A percentile compares a stretch with the other conserved stretches of the same genome.
Evolutionary conservation across 345 rosid genomes (phyloP).

Genomic region (Bruguiera sexangula): DNA sequence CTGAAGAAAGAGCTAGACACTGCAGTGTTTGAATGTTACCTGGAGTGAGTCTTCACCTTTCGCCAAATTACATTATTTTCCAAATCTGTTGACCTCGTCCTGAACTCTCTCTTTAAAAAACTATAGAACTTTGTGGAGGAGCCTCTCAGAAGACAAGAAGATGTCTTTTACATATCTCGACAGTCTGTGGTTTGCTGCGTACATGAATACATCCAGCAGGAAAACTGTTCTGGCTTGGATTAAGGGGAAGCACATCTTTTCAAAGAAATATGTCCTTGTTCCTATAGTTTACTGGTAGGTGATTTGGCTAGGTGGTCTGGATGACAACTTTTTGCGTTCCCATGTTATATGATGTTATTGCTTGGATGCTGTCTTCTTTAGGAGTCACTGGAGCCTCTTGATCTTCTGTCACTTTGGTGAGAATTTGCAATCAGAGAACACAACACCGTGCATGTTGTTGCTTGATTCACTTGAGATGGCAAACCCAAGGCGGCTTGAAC

Average conservation of each 20-base stretch:
- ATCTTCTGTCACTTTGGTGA: slow-evolving; percentile 69
- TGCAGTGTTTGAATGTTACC: slow-evolving; percentile 23
- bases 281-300: slow-evolving; percentile 64
- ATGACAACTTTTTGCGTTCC: neutral
- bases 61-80: neutral
- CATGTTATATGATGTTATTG: slow-evolving; percentile 10
- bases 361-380: slow-evolving; percentile 15
- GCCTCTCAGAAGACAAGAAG: slow-evolving; percentile 43
- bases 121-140: slow-evolving; percentile 51
- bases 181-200: slow-evolving; percentile 51
- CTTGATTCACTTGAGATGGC: slow-evolving; percentile 68
- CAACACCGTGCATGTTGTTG: slow-evolving; percentile 53
- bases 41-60: slow-evolving; percentile 40
- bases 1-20: neutral
- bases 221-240: slow-evolving; percentile 46
- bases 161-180: slow-evolving; percentile 44
- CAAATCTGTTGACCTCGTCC: neutral
- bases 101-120: slow-evolving; percentile 4
- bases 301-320: neutral
- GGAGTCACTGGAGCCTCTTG: slow-evolving; percentile 68
- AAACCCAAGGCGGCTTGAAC: slow-evolving; percentile 46
- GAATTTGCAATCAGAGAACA: slow-evolving; percentile 34
- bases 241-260: slow-evolving; percentile 49
- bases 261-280: slow-evolving; percentile 58
- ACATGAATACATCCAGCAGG: slow-evolving; percentile 30